phyloP scores from a whole-genome alignment of 176 grass and related monocot genomes.

The Hsuehochloa calcarea region DNA sequence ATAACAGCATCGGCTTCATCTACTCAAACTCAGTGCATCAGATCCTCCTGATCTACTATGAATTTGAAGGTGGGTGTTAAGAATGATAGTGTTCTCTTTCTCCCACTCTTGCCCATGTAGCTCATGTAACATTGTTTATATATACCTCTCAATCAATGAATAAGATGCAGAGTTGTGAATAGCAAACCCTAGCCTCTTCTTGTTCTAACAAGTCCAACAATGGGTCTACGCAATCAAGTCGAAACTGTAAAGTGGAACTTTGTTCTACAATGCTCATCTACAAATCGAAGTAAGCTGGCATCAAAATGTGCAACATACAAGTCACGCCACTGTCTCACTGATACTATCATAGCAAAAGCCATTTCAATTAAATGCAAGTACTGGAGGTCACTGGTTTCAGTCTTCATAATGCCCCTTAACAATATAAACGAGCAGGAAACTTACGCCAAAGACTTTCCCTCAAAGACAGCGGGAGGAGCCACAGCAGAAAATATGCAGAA shows the following conservation, averaged over 20 bases:
- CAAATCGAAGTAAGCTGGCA: background rate
- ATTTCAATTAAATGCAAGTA: background rate
- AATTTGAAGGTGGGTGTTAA: too few relatives aligned
- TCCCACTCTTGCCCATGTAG: too few relatives aligned
- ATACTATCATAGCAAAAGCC: conserved; percentile 12
- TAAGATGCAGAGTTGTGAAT: too few relatives aligned
- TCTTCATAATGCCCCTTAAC: background rate
- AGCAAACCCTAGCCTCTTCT: too few relatives aligned
- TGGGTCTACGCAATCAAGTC: background rate
- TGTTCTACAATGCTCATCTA: conserved; percentile 14
- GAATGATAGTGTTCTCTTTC: too few relatives aligned
- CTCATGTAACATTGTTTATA: too few relatives aligned
- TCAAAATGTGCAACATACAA: conserved; percentile 4
- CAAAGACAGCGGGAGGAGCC: conserved; percentile 90
- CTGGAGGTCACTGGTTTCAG: background rate
- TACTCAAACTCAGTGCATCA: too few relatives aligned
- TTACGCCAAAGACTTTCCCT: conserved; percentile 99
- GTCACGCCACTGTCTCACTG: background rate
- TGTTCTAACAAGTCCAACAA: too few relatives aligned
- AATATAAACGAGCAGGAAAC: conserved; percentile 33
- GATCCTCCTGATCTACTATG: too few relatives aligned
- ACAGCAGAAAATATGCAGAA: conserved; percentile 84
- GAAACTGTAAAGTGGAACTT: background rate
- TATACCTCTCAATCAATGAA: too few relatives aligned
- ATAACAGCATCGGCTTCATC: too few relatives aligned